Conservation (phyloP, 331 rosid species). For the Pyrus hybrid region DNA sequence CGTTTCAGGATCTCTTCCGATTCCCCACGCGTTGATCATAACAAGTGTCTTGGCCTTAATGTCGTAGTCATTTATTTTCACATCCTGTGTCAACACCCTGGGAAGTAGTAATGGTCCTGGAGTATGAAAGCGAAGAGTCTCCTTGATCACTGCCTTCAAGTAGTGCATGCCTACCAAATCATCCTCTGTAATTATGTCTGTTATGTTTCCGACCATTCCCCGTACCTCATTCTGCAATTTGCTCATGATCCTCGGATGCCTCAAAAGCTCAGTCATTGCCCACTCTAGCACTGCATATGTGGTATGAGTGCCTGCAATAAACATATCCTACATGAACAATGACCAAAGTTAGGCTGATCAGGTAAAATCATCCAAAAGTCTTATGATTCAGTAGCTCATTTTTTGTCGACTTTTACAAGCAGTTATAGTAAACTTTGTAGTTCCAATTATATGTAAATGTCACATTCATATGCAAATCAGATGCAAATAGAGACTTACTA, state of each 20-base stretch:
- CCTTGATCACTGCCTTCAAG: not conserved
- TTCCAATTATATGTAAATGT: no score
- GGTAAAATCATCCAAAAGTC: no score
- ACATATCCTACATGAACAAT: not conserved
- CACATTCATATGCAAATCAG: not conserved
- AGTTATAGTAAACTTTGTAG: no score
- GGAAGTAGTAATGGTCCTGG: not conserved
- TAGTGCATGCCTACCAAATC: not conserved
- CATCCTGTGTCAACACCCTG: not conserved
- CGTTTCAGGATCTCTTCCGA: not conserved
- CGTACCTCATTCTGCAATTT: not conserved
- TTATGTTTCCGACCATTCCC: no score
- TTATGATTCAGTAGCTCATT: no score
- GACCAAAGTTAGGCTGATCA: no score
- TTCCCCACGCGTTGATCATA: not conserved
- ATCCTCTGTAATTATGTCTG: not conserved
- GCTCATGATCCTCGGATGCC: not conserved
- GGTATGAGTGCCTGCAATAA: not conserved
- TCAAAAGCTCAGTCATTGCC: not conserved
- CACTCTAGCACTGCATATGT: not conserved
- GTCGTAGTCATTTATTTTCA: not conserved
- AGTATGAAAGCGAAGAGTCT: not conserved
- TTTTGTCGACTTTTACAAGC: no score
- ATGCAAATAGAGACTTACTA: not conserved
- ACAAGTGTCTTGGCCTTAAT: not conserved